Evolutionary conservation across 345 rosid species (phyloP).

Genomic region (Euphorbia peplus): DNA sequence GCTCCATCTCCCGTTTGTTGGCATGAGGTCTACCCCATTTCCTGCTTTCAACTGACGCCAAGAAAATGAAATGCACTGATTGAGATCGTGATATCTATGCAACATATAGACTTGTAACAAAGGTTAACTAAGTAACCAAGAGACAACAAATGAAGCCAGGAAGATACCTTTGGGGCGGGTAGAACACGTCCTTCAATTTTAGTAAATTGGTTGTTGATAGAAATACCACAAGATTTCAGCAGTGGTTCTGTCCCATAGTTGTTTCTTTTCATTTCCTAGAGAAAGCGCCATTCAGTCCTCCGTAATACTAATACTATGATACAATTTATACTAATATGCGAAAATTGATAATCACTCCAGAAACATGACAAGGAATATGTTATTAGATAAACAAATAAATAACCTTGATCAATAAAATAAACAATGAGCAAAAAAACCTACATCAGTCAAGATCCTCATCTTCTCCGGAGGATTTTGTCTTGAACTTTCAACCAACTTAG

Average conservation of each 20-base stretch:
- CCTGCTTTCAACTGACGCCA: slow-evolving; percentile 33
- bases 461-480: slow-evolving; percentile 91
- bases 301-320: not conserved
- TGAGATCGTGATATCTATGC: too few species aligned
- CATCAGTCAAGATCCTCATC: slow-evolving; percentile 40
- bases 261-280: slow-evolving; percentile 59
- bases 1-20: slow-evolving; percentile 35
- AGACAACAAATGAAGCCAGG: not conserved
- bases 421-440: not conserved
- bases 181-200: slow-evolving; percentile 84
- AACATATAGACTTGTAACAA: not conserved
- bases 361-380: not conserved
- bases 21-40: slow-evolving; percentile 28
- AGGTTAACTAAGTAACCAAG: not conserved
- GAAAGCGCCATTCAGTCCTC: not conserved
- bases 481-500: slow-evolving; percentile 80
- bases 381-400: too few species aligned
- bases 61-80: not conserved
- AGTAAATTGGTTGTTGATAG: slow-evolving; percentile 53
- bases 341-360: not conserved
- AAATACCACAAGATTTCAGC: slow-evolving; percentile 62
- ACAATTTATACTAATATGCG: not conserved
- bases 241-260: slow-evolving; percentile 66
- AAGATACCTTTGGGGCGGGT: slow-evolving; percentile 59
- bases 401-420: slow-evolving; percentile 2